These are phyloP conservation scores for Inonotus hispidus DNA, from an alignment of 1,284 basidiomycete genomes.

Conservation along the genomic window DNA sequence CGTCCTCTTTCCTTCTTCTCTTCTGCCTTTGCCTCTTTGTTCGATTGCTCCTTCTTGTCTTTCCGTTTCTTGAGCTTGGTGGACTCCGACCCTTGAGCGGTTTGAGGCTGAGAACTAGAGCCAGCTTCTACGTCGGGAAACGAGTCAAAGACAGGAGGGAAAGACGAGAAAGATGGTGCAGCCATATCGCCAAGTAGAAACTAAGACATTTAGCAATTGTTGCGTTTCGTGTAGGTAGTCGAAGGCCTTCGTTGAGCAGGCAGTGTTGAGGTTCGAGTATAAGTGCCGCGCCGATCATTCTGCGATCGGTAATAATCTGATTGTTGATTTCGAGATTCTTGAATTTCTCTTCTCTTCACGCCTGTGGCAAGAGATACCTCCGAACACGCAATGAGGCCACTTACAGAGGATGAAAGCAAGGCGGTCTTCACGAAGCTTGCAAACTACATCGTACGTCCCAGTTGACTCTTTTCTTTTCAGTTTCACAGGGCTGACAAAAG, in stretches of 20 bases:
- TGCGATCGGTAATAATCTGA: background rate
- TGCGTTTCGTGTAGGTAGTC: background rate
- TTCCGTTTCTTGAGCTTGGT: constrained; percentile 5
- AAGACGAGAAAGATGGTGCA: constrained; percentile 22
- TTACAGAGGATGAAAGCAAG: constrained; percentile 85
- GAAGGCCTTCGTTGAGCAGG: background rate
- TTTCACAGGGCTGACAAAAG: background rate
- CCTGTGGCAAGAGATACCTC: too few relatives aligned
- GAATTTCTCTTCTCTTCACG: background rate
- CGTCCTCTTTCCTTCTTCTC: constrained; percentile 11
- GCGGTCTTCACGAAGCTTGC: constrained; percentile 87
- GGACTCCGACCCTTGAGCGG: background rate
- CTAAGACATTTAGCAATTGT: background rate
- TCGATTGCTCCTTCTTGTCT: too few relatives aligned
- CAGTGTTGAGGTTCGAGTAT: background rate
- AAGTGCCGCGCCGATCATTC: background rate
- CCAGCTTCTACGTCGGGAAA: constrained; percentile 21
- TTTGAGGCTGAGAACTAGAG: constrained; percentile 3
- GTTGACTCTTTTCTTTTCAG: background rate
- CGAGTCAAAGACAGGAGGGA: constrained; percentile 22
- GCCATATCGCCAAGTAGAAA: background rate
- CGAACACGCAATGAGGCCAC: constrained; percentile 56
- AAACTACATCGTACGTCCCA: constrained; percentile 69
- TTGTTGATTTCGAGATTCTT: too few relatives aligned
- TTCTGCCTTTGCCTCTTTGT: constrained; percentile 9